These are phyloP conservation scores for Neostapfia colusana DNA, from an alignment of 176 grass and related monocot species.

Conservation along the genomic window DNA sequence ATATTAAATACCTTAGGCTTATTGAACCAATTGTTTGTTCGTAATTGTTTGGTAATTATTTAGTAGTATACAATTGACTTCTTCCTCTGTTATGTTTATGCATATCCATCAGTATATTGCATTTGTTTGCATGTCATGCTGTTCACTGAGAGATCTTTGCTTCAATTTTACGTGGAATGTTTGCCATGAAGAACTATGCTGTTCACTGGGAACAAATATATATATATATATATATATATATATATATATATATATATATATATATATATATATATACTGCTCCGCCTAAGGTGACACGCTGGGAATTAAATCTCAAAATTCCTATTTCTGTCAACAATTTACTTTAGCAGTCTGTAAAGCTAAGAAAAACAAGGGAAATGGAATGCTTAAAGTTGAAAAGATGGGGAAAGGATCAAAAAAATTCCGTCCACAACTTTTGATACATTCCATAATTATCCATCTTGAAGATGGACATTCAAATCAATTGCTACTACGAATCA, in stretches of 20 bases:
- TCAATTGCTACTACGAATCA: background rate
- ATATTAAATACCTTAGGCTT: too few species aligned
- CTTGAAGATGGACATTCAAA: background rate
- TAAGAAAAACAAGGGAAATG: too few species aligned
- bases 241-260: too few species aligned
- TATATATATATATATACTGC: background rate
- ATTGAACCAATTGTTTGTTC: too few species aligned
- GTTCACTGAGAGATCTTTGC: background rate
- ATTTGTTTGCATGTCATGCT: background rate
- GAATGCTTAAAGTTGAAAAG: background rate
- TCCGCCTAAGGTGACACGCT: background rate
- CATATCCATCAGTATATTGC: background rate
- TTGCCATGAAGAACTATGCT: background rate
- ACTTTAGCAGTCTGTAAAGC: background rate
- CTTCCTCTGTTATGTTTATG: background rate
- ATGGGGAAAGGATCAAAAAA: background rate
- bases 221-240: too few species aligned
- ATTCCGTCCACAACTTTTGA: background rate
- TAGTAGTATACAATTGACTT: background rate
- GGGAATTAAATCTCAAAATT: background rate
- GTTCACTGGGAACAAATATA: too few species aligned
- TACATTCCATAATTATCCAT: background rate
- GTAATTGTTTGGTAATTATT: too few species aligned
- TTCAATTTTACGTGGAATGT: background rate
- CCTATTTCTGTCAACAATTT: background rate